Evolutionary conservation across 1,139 yeast genomes (phyloP), one percentile per base, ranked within the genome.

Genomic region (Meyerozyma sp.): DNA sequence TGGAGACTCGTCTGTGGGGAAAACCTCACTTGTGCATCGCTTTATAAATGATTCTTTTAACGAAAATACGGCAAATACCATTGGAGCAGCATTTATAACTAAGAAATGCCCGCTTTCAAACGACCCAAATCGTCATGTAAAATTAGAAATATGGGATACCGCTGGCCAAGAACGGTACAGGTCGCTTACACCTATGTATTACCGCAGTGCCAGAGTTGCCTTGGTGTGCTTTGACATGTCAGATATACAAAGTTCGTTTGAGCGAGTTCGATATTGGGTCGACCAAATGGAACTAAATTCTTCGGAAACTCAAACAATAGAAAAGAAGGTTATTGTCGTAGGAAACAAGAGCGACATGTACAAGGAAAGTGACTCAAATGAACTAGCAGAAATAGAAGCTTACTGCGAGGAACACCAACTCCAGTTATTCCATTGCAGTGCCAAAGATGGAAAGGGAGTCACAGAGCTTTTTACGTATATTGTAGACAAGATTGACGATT

Each of bases 131-230:
- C 65, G 72, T n/a, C 63, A 65, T 3, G 65, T 71, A 38, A 69
- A 69, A 54, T 67, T 69, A 50, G 77, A 73, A 54, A 71, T 73
- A 45, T 73, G 78, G 78, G 78, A 73, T 49, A 73, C 78, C 37
- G 78, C 78, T 9, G 78, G 78, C 42, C 78, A 73, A 54, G 78
- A 73, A 50, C 59, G 78, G 39, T 73, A 73, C 52, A 68, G 71
- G 46, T 66, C 73, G 28, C 60, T 73, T 40, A 74, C 77, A 1
- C 77, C 77, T 3, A 73, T 73, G 77, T 73, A 73, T 49, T 73
- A 73, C 52, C 55, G 78, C 28, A 71, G 71, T 48, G 76, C 77
- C 44, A 63, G 51, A 42, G 56, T 48, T 11, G 65, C 65, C 9
- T 35, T 52, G 20, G 48, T 51, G 8, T 49, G 53, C 35, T 49